Evolutionary conservation across 2,329 filamentous ascomycete species (phyloP), one percentile per base, ranked within the genome.

Genomic region (Penicillium occitanis): DNA sequence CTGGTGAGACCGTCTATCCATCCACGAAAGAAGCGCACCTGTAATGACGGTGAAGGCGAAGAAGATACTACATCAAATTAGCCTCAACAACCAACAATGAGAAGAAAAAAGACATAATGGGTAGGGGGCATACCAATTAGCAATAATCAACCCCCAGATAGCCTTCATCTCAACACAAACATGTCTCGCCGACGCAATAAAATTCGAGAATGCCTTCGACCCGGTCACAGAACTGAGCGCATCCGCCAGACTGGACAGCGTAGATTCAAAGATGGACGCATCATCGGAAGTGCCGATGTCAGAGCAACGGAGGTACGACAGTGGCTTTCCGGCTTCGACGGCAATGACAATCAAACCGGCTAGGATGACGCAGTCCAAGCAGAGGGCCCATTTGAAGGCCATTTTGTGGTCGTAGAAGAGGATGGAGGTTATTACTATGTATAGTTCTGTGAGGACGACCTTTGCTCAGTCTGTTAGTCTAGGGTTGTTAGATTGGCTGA

Each of bases 81-180:
- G 19, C 19, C 7, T 17, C 37, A 42, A 42, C 14, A 42, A 42
- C 14, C 17, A 42, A 3, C 42, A 42, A 22, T 42, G 19, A 42
- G 37, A 30, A 4, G 13, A 22, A 30, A 58, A 13, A 5, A 10
- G 35, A 37, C 5, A 42, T n/a, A 42, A 7, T 10, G 1, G 40
- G 17, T 17, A 10, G 14, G 40, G 17, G 40, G 40, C 14, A 8
- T 74, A 87, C 85, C 85, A 92, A 60, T 96, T 85, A 4, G 88
- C 88, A 77, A 97, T 93, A 76, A 88, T 87, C 67, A 97, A 79
- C 0, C 92, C 93, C 93, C 93, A 97, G 70, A 95, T 87, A 17
- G 90, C 87, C 84, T 96, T 96, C 77, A 93, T 88, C 82, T 95
- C 88, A 73, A 89, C 88, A 81, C 93, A 97, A 64, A 91, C 90